A percentile compares a stretch with the other conserved stretches of the same genome.
phyloP scores from a whole-genome alignment of 495 filamentous ascomycete genomes.

The Penicillium alfredii region DNA sequence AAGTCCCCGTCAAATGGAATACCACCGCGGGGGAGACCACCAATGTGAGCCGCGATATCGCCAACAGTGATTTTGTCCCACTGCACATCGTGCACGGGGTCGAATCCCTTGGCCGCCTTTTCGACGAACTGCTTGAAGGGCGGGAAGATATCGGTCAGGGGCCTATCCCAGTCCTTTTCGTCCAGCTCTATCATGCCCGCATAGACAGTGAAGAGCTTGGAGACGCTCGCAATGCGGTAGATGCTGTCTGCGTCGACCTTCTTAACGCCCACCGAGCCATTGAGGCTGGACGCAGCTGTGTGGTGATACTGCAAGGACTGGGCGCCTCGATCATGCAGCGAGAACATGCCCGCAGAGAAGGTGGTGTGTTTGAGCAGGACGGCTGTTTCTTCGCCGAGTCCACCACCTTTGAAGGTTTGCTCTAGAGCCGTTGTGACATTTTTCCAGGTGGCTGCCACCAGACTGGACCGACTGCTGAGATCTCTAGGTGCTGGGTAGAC shows the following conservation, averaged over 20 bases:
- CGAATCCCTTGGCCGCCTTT: constrained; percentile 3
- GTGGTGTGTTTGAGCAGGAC: constrained; percentile 32
- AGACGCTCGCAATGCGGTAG: constrained; percentile 47
- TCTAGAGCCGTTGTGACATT: constrained; percentile 32
- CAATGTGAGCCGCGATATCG: constrained; percentile 37
- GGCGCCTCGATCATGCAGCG: constrained; percentile 30
- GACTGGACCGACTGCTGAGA: constrained; percentile 30
- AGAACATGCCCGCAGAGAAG: constrained; percentile 38
- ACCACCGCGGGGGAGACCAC: constrained; percentile 37
- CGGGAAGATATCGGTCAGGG: constrained; percentile 42
- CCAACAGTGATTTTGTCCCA: constrained; percentile 43
- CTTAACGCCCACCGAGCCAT: constrained; percentile 26
- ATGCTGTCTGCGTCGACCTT: constrained; percentile 43
- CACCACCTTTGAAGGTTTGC: constrained; percentile 1
- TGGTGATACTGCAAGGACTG: constrained; percentile 31
- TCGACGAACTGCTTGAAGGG: constrained; percentile 31
- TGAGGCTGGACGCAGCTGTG: constrained; percentile 4
- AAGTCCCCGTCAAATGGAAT: constrained; percentile 17
- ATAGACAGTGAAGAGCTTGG: constrained; percentile 46
- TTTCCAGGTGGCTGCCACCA: constrained; percentile 32
- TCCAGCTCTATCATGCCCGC: constrained; percentile 32
- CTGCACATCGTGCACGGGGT: constrained; percentile 19
- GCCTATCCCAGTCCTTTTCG: constrained; percentile 36
- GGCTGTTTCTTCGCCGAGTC: constrained; percentile 1
- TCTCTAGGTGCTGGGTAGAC: constrained; percentile 33